Conservation (phyloP, 1,139 yeast genomes). For the Magnusiomyces ingens region DNA sequence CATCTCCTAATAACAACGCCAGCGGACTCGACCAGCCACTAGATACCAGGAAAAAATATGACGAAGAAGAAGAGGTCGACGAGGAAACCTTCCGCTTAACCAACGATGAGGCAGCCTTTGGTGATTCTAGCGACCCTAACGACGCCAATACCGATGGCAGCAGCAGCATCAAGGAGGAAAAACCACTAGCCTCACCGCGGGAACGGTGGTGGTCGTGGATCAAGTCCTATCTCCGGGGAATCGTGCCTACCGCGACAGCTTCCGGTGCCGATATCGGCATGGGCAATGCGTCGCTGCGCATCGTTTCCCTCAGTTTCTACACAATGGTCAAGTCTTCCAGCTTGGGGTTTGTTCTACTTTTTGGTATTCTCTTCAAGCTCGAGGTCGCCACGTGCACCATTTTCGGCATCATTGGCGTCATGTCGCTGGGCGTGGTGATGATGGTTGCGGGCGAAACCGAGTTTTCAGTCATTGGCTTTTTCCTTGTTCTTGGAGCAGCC, state of each 20-base stretch:
- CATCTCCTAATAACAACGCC: not conserved
- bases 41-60: too few species aligned
- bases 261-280: slow-evolving; percentile 92
- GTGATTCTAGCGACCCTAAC: not conserved
- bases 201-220: slow-evolving; percentile 10
- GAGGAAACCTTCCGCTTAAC: not conserved
- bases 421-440: slow-evolving; percentile 78
- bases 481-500: slow-evolving; percentile 69
- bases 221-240: slow-evolving; percentile 36
- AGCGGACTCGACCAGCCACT: not conserved
- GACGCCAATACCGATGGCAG: slow-evolving; percentile 8
- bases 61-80: not conserved
- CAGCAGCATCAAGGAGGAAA: slow-evolving; percentile 8
- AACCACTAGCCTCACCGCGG: not conserved
- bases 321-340: slow-evolving; percentile 91
- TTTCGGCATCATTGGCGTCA: slow-evolving; percentile 59
- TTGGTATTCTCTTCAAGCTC: slow-evolving; percentile 72
- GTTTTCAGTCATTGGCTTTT: slow-evolving; percentile 48
- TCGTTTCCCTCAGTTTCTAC: slow-evolving; percentile 74
- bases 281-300: slow-evolving; percentile 75
- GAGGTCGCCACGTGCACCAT: slow-evolving; percentile 67
- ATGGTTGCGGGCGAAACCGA: slow-evolving; percentile 59
- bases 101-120: not conserved
- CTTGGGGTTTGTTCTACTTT: slow-evolving; percentile 76
- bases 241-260: slow-evolving; percentile 81